Conservation (phyloP, 345 rosid genomes). For the Xanthoceras sorbifolium region DNA sequence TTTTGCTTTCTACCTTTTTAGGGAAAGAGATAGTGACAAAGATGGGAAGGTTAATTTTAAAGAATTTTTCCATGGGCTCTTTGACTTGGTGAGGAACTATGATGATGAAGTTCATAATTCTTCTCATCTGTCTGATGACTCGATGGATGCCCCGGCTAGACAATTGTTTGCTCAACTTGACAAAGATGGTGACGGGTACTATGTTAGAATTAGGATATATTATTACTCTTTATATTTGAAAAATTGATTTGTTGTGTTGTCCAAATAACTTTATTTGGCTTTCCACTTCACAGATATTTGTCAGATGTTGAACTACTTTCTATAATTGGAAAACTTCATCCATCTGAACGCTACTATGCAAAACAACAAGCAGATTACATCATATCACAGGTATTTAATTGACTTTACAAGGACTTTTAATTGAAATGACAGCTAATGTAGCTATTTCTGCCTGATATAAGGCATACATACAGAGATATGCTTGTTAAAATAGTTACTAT, state of each 20-base stretch:
- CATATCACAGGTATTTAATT: constrained; percentile 69
- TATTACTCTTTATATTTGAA: not conserved
- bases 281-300: constrained; percentile 52
- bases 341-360: constrained; percentile 89
- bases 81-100: constrained; percentile 85
- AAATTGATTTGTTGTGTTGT: constrained; percentile 16
- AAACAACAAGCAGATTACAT: constrained; percentile 94
- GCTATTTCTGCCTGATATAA: not conserved
- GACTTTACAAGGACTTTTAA: not conserved
- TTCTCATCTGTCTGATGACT: constrained; percentile 58
- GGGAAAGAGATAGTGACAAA: constrained; percentile 93
- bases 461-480: not conserved
- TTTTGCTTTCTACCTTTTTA: constrained; percentile 28
- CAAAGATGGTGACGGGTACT: constrained; percentile 89
- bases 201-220: constrained; percentile 1
- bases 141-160: constrained; percentile 77
- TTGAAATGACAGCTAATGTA: not conserved
- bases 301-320: constrained; percentile 74
- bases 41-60: constrained; percentile 83
- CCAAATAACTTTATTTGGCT: constrained; percentile 16
- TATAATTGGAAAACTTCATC: constrained; percentile 85
- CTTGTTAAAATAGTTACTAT: not conserved
- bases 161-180: constrained; percentile 77
- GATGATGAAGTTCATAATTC: constrained; percentile 76
- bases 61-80: constrained; percentile 89